Base-by-base conservation (phyloP, 768 basidiomycete genomes). In the Tremella yokohamensis region DNA sequence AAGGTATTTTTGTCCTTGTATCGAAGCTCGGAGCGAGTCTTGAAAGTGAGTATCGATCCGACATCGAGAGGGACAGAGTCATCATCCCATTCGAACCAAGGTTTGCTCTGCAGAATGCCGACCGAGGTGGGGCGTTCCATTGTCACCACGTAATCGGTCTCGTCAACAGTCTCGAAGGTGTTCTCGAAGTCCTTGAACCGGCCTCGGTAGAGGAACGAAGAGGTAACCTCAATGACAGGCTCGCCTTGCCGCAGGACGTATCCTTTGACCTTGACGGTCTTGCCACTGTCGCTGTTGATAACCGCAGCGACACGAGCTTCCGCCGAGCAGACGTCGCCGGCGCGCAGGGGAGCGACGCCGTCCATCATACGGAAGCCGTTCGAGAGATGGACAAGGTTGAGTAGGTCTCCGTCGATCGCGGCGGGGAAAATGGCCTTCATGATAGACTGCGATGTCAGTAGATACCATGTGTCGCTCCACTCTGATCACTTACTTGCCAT, bases 341-440 rank as follows among this genome's bases (percentile, higher is more conserved):
- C 91, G 64, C 83, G 79, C 48, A 98, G 83, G 25, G 87, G 83
- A 56, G 80, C 83, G 20, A 86, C 84, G 48, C 87, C 90, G 22
- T 88, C 83, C 61, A 94, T 79, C 75, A 92, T 83, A 54, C 85
- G 85, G 86, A 99, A 99, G 44, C 91, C 92, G 74, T 99, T 99
- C 8, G 92, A 92, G 15, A 99, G 84, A 73, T 99, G 96, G 47
- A 98, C 94, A 34, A 98, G 86, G 77, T 91, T 93, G 67, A 98
- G 81, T 15, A 98, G 79, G 76, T 99, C 94, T 0, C 94, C 96
- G 63, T 98, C 89, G 72, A 99, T 90, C 11, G 84, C 78, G 12
- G 82, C 74, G 6, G 96, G 96, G 85, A 99, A 99, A 78, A 98
- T 94, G 0, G 92, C 85, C 76, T 89, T 90, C 88, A 98, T 99